A percentile compares a stretch with the other conserved stretches of the same genome.
Conservation (phyloP, 192 early-diverging fungal genomes). For the Mortierella antarctica region DNA sequence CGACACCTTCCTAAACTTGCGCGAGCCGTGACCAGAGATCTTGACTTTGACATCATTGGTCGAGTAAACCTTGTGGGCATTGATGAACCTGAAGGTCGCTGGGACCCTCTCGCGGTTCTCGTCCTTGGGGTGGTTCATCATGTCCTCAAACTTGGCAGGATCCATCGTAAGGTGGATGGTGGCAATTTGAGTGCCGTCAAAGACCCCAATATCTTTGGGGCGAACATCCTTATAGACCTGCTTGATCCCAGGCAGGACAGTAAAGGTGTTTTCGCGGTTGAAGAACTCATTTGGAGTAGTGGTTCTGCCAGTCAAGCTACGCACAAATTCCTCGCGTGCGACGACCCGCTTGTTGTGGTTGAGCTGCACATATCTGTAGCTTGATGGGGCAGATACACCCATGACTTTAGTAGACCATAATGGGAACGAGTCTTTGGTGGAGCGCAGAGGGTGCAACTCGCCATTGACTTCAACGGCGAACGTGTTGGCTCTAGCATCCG, state of each 20-base stretch:
- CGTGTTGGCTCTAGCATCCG: constrained; percentile 4
- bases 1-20: constrained; percentile 52
- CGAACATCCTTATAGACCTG: constrained; percentile 18
- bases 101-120: constrained; percentile 22
- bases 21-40: constrained; percentile 51
- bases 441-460: constrained; percentile 12
- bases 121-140: constrained; percentile 39
- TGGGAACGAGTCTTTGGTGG: constrained; percentile 25
- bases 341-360: background rate
- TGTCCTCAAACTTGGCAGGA: constrained; percentile 23
- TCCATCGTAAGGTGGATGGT: constrained; percentile 43
- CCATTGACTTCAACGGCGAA: constrained; percentile 32
- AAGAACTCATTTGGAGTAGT: constrained; percentile 38
- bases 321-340: constrained; percentile 15
- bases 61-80: constrained; percentile 20
- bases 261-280: constrained; percentile 7
- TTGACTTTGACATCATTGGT: constrained; percentile 50
- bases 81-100: constrained; percentile 32
- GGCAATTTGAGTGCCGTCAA: constrained; percentile 54
- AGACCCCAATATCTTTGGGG: constrained; percentile 17
- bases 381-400: constrained; percentile 8
- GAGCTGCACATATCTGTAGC: constrained; percentile 26
- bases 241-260: constrained; percentile 12
- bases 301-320: constrained; percentile 12
- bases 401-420: constrained; percentile 35